Conservation (phyloP, 768 basidiomycete genomes). For the Symmetrospora coprosmae region DNA sequence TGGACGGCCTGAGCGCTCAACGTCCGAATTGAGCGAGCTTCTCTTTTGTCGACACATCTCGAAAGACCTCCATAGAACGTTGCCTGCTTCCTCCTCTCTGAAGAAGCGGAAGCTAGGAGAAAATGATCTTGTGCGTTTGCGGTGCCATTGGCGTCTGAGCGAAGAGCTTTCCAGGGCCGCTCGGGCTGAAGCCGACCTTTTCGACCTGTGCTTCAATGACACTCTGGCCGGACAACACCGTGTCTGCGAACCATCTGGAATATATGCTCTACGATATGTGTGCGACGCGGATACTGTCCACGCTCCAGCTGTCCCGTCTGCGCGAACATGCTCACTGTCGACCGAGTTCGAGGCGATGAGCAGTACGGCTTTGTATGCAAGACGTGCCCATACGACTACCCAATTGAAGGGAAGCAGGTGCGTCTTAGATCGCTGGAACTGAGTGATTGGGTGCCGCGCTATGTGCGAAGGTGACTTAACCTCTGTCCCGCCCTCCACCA, state of each 20-base stretch:
- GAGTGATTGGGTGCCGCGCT: neutral
- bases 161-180: no score
- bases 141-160: no score
- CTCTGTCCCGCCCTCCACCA: conserved; percentile 38
- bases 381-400: conserved; percentile 88
- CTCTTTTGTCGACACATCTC: no score
- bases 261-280: neutral
- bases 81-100: no score
- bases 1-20: no score
- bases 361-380: conserved; percentile 82
- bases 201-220: no score
- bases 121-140: conserved; percentile 2
- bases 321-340: conserved; percentile 69
- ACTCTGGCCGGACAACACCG: neutral
- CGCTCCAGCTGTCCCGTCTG: conserved; percentile 62
- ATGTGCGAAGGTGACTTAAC: neutral
- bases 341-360: conserved; percentile 52
- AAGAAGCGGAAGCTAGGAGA: no score
- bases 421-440: neutral
- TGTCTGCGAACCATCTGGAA: neutral
- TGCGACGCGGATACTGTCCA: neutral
- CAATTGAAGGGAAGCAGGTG: conserved; percentile 49
- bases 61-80: no score
- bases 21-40: no score
- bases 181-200: no score